Base-by-base conservation (phyloP, 1,139 yeast genomes). In the Arxiozyma slooffiae region DNA sequence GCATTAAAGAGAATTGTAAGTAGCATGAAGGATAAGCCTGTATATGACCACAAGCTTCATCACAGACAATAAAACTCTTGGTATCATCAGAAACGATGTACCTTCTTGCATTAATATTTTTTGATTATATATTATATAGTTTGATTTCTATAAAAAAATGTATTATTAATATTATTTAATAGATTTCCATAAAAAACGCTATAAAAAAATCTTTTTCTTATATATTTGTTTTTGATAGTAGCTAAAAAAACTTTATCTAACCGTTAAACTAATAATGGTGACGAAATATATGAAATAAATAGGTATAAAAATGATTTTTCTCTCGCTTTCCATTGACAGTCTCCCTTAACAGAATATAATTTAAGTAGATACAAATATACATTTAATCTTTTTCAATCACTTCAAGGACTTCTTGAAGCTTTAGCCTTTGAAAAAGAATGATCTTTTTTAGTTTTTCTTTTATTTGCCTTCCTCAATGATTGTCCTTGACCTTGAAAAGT, bases 301-400 rank as follows among this genome's bases (percentile, higher is more conserved):
- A 30, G 16, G 6, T 30, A 30, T 11, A 30, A 14, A 30, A 30
- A 30, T 30, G 14, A 30, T 30, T 14, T 11, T 5, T 30, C 14
- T 30, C 11, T 6, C 3, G 16, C 36, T 14, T 30, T 11, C 16
- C 36, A 14, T 1, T 30, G 4, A 11, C n/a, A 14, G 14, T 9
- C 14, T 30, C 36, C 14, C 36, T 30, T 11, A 14, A 30, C 14
- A 11, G 36, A 26, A 2, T 7, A 7, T 8, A 8, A 8, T 26
- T 7, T 7, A 26, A 8, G 9, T 8, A 26, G 9, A 14, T 26
- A 8, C 14, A 30, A 3, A 7, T 30, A 30, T 30, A n/a, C 26
- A 34, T 16, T 57, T 71, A 82, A 68, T 87, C 95, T 56, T 87
- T 85, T 62, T 85, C 89, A 55, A 87, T 85, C 34, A 79, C 78